Evolutionary conservation across 805 yeast genomes (phyloP).

Genomic region (Maudiozyma serrabonitensis): DNA sequence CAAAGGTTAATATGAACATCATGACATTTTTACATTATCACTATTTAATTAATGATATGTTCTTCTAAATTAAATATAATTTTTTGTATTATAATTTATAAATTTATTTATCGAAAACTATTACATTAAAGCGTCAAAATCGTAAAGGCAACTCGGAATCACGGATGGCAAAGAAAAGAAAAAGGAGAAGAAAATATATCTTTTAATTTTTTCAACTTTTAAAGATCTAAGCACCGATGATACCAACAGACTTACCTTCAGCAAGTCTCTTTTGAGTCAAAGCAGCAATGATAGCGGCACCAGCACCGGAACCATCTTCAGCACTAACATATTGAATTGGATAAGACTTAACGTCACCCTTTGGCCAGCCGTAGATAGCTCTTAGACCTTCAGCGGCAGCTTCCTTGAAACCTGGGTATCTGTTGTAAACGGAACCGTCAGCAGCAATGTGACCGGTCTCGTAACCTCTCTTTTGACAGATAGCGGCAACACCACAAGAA

Average conservation of each 20-base stretch:
- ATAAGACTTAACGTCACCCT: conserved; percentile 38
- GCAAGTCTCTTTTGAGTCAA: conserved; percentile 72
- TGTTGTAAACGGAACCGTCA: conserved; percentile 92
- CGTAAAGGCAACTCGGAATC: background rate
- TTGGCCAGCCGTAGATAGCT: conserved; percentile 78
- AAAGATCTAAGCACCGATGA: conserved; percentile 14
- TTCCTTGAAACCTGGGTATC: conserved; percentile 83
- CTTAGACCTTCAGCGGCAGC: conserved; percentile 82
- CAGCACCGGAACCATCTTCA: conserved; percentile 97
- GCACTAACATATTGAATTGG: conserved; percentile 86
- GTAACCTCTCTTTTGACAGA: conserved; percentile 76
- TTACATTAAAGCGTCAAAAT: background rate
- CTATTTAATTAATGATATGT: too few species aligned
- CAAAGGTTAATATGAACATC: background rate
- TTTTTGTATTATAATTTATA: background rate
- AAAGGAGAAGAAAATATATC: background rate
- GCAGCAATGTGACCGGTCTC: conserved; percentile 83
- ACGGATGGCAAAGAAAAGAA: background rate
- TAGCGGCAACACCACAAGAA: conserved; percentile 91
- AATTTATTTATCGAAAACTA: background rate
- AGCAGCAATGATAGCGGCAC: conserved; percentile 97
- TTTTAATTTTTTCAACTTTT: background rate
- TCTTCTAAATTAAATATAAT: background rate
- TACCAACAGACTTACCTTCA: conserved; percentile 62
- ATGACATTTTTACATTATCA: too few species aligned